These are phyloP conservation scores for Penicillium brasilianum DNA, from an alignment of 2,329 filamentous ascomycete genomes.

Conservation along the genomic window DNA sequence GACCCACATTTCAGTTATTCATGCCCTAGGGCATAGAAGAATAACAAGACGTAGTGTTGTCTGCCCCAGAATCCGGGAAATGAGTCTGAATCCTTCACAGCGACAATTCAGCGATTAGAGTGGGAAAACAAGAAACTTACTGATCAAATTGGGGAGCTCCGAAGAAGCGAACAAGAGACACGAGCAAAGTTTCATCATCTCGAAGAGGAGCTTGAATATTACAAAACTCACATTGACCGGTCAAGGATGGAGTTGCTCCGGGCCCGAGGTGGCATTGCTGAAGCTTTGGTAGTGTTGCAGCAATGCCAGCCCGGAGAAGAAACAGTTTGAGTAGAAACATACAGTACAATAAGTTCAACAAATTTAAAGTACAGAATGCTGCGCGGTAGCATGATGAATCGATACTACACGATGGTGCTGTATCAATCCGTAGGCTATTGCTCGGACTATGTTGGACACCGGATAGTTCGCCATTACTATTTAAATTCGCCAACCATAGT, in stretches of 20 bases:
- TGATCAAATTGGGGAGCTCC: background rate
- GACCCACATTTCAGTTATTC: background rate
- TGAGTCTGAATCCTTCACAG: background rate
- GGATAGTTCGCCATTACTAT: no score
- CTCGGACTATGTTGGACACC: no score
- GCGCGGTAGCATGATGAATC: background rate
- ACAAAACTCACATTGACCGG: background rate
- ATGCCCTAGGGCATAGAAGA: background rate
- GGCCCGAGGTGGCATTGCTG: background rate
- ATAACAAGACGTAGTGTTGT: background rate
- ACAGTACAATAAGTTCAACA: background rate
- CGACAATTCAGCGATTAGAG: background rate
- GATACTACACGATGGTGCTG: background rate
- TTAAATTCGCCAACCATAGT: no score
- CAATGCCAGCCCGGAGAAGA: background rate
- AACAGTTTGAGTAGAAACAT: background rate
- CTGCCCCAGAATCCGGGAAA: background rate
- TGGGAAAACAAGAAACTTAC: background rate
- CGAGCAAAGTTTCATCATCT: background rate
- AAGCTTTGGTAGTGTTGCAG: background rate
- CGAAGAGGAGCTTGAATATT: background rate
- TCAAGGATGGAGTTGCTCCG: background rate
- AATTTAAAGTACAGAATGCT: background rate
- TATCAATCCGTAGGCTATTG: no score
- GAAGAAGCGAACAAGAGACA: background rate